These are phyloP conservation scores for Chlorociboria aeruginascens DNA, from an alignment of 495 filamentous ascomycete species.

Conservation along the genomic window DNA sequence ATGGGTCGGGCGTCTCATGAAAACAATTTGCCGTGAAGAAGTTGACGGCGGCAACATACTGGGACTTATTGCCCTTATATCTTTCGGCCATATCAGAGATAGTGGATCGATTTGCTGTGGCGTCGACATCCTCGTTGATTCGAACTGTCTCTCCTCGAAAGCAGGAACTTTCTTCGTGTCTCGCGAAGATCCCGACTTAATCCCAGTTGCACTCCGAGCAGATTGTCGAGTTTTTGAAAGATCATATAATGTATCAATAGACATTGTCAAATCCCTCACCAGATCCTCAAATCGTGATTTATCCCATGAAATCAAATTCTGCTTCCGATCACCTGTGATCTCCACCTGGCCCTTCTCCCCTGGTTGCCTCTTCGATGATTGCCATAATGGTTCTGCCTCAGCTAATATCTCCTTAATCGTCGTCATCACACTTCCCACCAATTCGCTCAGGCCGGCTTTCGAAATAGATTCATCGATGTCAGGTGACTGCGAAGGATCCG, in stretches of 20 bases:
- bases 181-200: slow-evolving; percentile 10
- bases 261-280: slow-evolving; percentile 64
- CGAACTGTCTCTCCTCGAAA: slow-evolving; percentile 35
- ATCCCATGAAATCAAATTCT: slow-evolving; percentile 38
- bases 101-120: slow-evolving; percentile 39
- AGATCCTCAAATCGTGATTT: slow-evolving; percentile 53
- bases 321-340: slow-evolving; percentile 10
- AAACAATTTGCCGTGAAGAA: slow-evolving; percentile 36
- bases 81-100: slow-evolving; percentile 22
- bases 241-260: slow-evolving; percentile 84
- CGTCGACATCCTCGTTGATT: slow-evolving; percentile 41
- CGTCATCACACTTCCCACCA: slow-evolving; percentile 79
- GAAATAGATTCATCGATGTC: slow-evolving; percentile 81
- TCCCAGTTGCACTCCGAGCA: slow-evolving; percentile 1
- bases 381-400: slow-evolving; percentile 72
- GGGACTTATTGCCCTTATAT: slow-evolving; percentile 26
- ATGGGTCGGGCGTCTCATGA: slow-evolving; percentile 37
- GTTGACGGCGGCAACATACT: slow-evolving; percentile 20
- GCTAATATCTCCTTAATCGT: slow-evolving; percentile 80
- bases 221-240: slow-evolving; percentile 57
- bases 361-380: slow-evolving; percentile 20
- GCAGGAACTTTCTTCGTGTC: slow-evolving; percentile 15
- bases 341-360: slow-evolving; percentile 31
- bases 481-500: slow-evolving; percentile 44
- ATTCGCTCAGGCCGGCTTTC: slow-evolving; percentile 72